phyloP scores from a whole-genome alignment of 2,329 filamentous ascomycete genomes.

The Aspergillus carbonarius region DNA sequence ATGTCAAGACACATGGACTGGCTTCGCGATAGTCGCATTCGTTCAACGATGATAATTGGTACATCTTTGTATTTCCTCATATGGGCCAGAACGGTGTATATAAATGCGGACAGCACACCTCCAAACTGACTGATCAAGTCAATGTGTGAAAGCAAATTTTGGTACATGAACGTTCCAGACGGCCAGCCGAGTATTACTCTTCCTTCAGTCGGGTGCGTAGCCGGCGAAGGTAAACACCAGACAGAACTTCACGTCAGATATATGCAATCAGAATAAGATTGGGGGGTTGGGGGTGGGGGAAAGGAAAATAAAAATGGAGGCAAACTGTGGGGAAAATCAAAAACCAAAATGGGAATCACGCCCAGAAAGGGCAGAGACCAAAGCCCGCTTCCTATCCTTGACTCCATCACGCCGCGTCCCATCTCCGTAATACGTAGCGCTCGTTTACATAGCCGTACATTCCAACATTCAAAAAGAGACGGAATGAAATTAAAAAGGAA shows the following conservation, averaged over 20 bases:
- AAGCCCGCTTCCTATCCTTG: background rate
- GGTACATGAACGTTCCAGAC: slow-evolving; percentile 3
- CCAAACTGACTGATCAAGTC: background rate
- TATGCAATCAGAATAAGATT: slow-evolving; percentile 14
- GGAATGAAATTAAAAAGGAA: background rate
- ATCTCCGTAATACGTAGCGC: slow-evolving; percentile 5
- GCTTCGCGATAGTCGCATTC: background rate
- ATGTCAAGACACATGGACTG: background rate
- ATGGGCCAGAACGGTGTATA: slow-evolving; percentile 1
- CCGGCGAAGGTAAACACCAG: background rate
- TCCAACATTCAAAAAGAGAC: slow-evolving; percentile 7
- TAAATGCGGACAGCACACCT: background rate
- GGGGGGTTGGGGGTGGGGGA: slow-evolving; percentile 4
- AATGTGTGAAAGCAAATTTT: background rate
- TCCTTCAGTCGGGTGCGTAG: background rate
- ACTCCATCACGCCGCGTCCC: slow-evolving; percentile 19
- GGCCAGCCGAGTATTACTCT: slow-evolving; percentile 17
- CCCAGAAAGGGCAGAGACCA: background rate
- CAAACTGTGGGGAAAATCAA: slow-evolving; percentile 5
- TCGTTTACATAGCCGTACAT: slow-evolving; percentile 20
- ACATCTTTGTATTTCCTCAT: background rate
- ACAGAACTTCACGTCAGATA: slow-evolving; percentile 11
- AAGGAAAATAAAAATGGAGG: background rate
- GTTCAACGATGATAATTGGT: background rate
- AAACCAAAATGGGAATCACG: background rate